Evolutionary conservation across 768 basidiomycete species (phyloP), one percentile per base, ranked within the genome.

Genomic region (Auriscalpium vulgare): DNA sequence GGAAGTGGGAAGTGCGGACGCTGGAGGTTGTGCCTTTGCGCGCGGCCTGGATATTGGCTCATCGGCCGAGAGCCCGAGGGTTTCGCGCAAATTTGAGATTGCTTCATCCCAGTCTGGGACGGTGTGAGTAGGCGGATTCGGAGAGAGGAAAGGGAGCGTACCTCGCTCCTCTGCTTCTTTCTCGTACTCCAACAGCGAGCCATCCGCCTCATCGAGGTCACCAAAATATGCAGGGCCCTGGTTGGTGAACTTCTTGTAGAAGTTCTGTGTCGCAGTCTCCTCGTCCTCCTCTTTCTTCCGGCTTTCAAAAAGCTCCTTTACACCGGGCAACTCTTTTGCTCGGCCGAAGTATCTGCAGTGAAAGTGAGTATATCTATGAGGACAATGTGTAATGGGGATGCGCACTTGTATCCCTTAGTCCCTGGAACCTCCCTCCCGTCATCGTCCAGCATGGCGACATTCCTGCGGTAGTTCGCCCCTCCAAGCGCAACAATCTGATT

Each of bases 361-460:
- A 16, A 2, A 5, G 43, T 63, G 9, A 51, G 53, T 34, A 36
- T 16, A 29, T 6, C 4, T 29, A 35, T 40, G 37, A 5, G 34
- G n/a, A 21, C 14, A 47, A 8, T 4, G n/a, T 36, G 10, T 2
- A n/a, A 4, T 7, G 13, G 34, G 16, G 59, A n/a, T 21, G 56
- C 66, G 55, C 60, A 93, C 94, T 97, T 98, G 81, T 98, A 98
- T 58, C 95, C 95, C 64, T 95, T 88, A 9, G 94, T 97, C 2
- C 94, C 94, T 0, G 94, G 95, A 0, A 97, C 94, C 69, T 97
- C 94, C 69, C 88, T 89, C 10, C 95, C 95, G 63, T 95, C 94
- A 57, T 92, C 92, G 66, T 95, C 92, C 62, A 92, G 65, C 90
- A 95, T 95, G 50, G 91, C 86, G 11, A 94, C 89, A 67, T 93